Percentiles rank a stretch among this genome's conserved stretches.
Evolutionary conservation across 495 filamentous ascomycete species (phyloP).

Genomic region (Astrothelium subdiscretum): DNA sequence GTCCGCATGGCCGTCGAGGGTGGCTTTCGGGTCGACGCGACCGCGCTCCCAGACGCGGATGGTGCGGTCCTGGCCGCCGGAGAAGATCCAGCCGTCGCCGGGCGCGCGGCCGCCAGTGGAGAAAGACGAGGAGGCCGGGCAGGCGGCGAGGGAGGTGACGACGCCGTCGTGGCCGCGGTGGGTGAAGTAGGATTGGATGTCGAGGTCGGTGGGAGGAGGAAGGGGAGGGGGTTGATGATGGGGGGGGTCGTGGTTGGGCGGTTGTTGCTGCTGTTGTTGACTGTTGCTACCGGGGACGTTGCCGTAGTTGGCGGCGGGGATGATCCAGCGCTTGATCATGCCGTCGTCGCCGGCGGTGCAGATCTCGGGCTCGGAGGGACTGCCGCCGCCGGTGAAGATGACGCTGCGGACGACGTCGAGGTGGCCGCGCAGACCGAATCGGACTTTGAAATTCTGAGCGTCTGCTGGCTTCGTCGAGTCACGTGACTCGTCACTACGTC

Average conservation of each 20-base stretch:
- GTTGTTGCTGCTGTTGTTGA: constrained; percentile 32
- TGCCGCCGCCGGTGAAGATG: constrained; percentile 92
- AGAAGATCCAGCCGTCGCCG: constrained; percentile 96
- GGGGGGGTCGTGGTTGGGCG: not conserved
- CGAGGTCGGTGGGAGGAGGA: constrained; percentile 56
- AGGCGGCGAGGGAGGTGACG: constrained; percentile 80
- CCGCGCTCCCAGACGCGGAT: constrained; percentile 92
- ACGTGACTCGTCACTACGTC: constrained; percentile 38
- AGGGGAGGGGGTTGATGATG: not conserved
- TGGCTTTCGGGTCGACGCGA: constrained; percentile 88
- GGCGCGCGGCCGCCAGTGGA: constrained; percentile 73
- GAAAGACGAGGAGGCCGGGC: constrained; percentile 72
- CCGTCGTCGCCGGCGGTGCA: constrained; percentile 95
- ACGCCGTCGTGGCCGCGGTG: constrained; percentile 84
- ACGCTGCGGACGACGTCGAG: constrained; percentile 86
- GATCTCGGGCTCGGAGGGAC: constrained; percentile 87
- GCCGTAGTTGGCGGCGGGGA: constrained; percentile 57
- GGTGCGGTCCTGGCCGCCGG: constrained; percentile 86
- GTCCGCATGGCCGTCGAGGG: constrained; percentile 86
- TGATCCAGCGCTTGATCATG: constrained; percentile 90
- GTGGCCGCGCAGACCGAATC: constrained; percentile 85
- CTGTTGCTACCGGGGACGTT: constrained; percentile 29
- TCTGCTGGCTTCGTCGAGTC: constrained; percentile 17
- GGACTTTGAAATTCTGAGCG: constrained; percentile 59
- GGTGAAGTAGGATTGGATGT: constrained; percentile 86